These are phyloP conservation scores for Komagataella kurtzmanii DNA, from an alignment of 805 yeast genomes.

Conservation along the genomic window DNA sequence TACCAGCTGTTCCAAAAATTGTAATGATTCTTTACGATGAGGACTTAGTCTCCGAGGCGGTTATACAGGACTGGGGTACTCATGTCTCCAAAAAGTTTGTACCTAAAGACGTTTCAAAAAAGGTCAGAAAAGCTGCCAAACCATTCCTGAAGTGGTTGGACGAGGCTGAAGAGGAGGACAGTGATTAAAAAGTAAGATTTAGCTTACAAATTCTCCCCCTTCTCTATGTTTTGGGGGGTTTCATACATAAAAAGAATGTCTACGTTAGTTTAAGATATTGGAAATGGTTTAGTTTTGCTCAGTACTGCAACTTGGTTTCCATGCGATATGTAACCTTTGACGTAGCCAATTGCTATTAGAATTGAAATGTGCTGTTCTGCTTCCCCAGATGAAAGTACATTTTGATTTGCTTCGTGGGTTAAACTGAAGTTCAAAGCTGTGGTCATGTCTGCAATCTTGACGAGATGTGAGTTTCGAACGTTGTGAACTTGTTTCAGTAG, in stretches of 20 bases:
- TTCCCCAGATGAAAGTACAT: constrained; percentile 25
- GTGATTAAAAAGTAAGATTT: constrained; percentile 20
- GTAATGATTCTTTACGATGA: constrained; percentile 69
- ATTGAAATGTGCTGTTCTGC: constrained; percentile 61
- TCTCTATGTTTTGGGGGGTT: not conserved
- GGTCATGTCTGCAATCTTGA: constrained; percentile 25
- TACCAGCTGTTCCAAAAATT: constrained; percentile 67
- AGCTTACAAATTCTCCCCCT: not conserved
- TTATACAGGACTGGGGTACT: constrained; percentile 72
- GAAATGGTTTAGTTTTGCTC: constrained; percentile 66
- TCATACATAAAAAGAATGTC: not conserved
- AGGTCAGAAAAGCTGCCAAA: constrained; percentile 91
- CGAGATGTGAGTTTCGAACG: constrained; percentile 15
- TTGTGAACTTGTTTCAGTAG: constrained; percentile 27
- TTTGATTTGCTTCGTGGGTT: constrained; percentile 10
- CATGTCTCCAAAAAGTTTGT: constrained; percentile 89
- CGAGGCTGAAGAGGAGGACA: constrained; percentile 72
- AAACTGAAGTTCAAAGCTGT: constrained; percentile 25
- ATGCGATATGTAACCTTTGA: constrained; percentile 79
- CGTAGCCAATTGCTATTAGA: constrained; percentile 40
- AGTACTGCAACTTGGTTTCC: constrained; percentile 60
- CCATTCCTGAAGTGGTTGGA: constrained; percentile 92
- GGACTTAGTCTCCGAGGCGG: constrained; percentile 79
- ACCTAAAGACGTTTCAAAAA: constrained; percentile 82
- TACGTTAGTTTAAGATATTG: constrained; percentile 14